Evolutionary conservation across 176 grass and related monocot genomes (phyloP), one percentile per base, ranked within the genome.

Genomic region (Themeda triandra): DNA sequence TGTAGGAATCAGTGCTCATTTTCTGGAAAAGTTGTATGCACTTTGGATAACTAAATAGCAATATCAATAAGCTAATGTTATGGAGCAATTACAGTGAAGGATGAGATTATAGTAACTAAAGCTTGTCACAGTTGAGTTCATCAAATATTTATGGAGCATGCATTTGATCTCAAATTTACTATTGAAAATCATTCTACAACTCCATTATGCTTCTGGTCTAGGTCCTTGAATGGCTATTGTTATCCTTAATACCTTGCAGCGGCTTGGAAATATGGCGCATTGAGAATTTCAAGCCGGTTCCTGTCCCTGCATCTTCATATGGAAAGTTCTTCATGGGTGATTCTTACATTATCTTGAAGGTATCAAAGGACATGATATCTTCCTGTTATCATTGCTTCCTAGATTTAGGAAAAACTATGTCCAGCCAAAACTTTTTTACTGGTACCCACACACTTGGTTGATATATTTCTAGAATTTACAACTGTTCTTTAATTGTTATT

Each of bases 311-410:
- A 68, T 88, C 87, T 66, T 92, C 85, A 76, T 79, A 90, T 80
- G 92, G 92, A 69, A 92, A 94, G 33, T 92, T 94, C 69, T 94
- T 92, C 62, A 89, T 78, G 65, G 92, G 90, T 59, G 92, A 94
- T 92, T 90, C 92, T 24, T 94, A 94, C 81, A 88, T 94, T 45
- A 78, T 94, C 71, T 84, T 94, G 81, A 94, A 90, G 94, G 89
- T 97, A 85, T 29, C 33, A 27, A 33, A 69, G 85, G 58, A 13
- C 60, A 63, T 77, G 27, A 41, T 41, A 71, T n/a, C 21, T 81
- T 56, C 65, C 46, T 81, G 49, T 36, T 82, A 11, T 12, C 5
- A 69, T 69, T 76, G 6, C 37, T 73, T 84, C 36, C 48, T 60
- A 46, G 58, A 69, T 35, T 28, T 49, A 29, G 51, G 42, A 70